These are phyloP conservation scores for Coemansia biformis DNA, from an alignment of 192 early-diverging fungal species.

Conservation along the genomic window DNA sequence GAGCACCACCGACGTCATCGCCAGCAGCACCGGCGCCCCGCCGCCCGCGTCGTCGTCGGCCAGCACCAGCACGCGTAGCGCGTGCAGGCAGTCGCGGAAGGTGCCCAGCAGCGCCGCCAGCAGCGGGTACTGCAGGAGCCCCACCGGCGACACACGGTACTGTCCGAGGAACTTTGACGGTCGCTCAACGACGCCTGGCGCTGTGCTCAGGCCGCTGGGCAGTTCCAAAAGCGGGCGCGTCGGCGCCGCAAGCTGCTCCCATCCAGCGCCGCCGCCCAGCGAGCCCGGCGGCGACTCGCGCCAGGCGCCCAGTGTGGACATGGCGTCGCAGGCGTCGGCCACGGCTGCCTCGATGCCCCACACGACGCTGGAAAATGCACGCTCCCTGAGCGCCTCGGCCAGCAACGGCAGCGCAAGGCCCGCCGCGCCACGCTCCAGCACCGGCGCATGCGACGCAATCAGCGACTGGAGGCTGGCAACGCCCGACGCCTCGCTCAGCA, in stretches of 20 bases:
- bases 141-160: constrained; percentile 39
- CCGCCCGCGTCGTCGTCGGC: constrained; percentile 14
- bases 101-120: constrained; percentile 32
- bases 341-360: constrained; percentile 23
- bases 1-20: constrained; percentile 35
- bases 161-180: constrained; percentile 24
- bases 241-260: constrained; percentile 35
- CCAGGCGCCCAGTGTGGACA: constrained; percentile 3
- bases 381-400: constrained; percentile 24
- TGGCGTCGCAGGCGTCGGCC: constrained; percentile 6
- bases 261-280: constrained; percentile 2
- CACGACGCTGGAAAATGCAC: constrained; percentile 39
- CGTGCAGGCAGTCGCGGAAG: constrained; percentile 41
- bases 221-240: constrained; percentile 32
- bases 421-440: constrained; percentile 16
- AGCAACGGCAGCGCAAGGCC: constrained; percentile 31
- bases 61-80: constrained; percentile 42
- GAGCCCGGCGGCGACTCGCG: neutral
- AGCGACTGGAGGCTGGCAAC: constrained; percentile 24
- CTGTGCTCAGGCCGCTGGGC: constrained; percentile 2
- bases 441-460: constrained; percentile 18
- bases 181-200: neutral
- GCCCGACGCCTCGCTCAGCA: constrained; percentile 34
- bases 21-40: constrained; percentile 22
- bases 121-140: constrained; percentile 43